These are phyloP conservation scores for Daphne laureola DNA, from an alignment of 441 rosid genomes.

Conservation along the genomic window DNA sequence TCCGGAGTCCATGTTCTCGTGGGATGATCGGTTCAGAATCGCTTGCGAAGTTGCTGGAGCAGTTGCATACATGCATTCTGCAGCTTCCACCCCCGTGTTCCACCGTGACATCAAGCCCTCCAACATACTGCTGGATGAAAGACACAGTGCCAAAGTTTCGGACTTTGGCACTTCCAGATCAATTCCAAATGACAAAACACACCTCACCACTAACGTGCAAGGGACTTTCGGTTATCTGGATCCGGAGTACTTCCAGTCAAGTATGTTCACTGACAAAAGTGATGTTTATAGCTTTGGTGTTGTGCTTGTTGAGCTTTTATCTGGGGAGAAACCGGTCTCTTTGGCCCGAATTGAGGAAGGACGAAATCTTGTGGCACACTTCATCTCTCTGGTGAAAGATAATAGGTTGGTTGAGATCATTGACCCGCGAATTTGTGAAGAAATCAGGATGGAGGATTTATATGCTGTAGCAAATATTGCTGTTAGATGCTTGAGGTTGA, in stretches of 20 bases:
- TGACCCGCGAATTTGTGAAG: constrained; percentile 18
- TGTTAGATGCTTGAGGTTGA: constrained; percentile 23
- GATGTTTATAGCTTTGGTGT: constrained; percentile 27
- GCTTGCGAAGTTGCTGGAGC: constrained; percentile 47
- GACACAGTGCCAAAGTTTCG: constrained; percentile 28
- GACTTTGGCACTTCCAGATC: constrained; percentile 45
- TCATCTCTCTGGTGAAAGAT: constrained; percentile 13
- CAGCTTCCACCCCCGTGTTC: constrained; percentile 41
- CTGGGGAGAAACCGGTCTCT: constrained; percentile 21
- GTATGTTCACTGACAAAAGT: constrained; percentile 28
- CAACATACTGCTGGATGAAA: constrained; percentile 40
- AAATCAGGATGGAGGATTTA: constrained; percentile 18
- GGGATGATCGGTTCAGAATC: constrained; percentile 30
- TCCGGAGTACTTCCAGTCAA: constrained; percentile 44
- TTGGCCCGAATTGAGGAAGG: constrained; percentile 13
- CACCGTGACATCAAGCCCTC: constrained; percentile 47
- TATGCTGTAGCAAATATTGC: constrained; percentile 21
- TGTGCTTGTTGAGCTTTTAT: constrained; percentile 26
- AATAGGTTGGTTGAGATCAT: constrained; percentile 11
- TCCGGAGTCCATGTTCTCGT: constrained; percentile 20
- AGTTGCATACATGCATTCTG: constrained; percentile 42
- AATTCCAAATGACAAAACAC: constrained; percentile 32
- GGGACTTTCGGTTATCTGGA: constrained; percentile 46
- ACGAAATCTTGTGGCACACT: constrained; percentile 15
- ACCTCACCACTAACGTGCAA: constrained; percentile 34